A percentile compares a stretch with the other conserved stretches of the same genome.
Conservation (phyloP, 225 moss, liverwort and hornwort species). For the Marchantia paleacea region DNA sequence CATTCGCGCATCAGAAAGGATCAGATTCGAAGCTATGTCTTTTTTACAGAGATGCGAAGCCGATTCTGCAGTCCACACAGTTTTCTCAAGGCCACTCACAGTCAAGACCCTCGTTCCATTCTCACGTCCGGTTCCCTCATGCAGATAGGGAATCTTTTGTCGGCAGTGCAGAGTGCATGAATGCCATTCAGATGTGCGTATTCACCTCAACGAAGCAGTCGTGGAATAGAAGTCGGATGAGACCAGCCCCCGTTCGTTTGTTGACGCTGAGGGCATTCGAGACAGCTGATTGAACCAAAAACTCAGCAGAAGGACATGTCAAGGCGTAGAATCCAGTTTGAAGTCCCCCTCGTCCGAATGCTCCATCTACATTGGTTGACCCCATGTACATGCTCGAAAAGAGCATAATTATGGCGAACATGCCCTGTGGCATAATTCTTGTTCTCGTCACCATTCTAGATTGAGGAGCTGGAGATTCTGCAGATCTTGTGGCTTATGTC, state of each 20-base stretch:
- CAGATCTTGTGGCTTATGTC: too few species aligned
- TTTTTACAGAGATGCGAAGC: too few species aligned
- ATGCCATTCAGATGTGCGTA: too few species aligned
- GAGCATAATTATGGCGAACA: neutral
- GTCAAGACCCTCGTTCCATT: too few species aligned
- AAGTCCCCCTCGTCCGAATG: neutral
- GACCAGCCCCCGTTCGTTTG: constrained; percentile 34
- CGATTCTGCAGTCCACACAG: too few species aligned
- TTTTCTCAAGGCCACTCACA: too few species aligned
- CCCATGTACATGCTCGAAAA: neutral
- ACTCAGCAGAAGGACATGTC: constrained; percentile 39
- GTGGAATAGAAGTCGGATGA: constrained; percentile 44
- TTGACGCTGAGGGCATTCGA: constrained; percentile 13
- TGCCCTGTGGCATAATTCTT: neutral
- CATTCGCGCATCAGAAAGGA: too few species aligned
- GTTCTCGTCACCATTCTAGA: neutral
- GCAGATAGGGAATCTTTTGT: too few species aligned
- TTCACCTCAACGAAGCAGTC: constrained; percentile 43
- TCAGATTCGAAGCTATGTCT: too few species aligned
- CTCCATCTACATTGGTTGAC: neutral
- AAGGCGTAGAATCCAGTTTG: constrained; percentile 20
- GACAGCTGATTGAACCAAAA: constrained; percentile 29
- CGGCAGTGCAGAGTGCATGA: too few species aligned
- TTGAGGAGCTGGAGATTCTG: too few species aligned
- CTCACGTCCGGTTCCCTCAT: too few species aligned